Percentiles rank a stretch among this genome's conserved stretches.
Evolutionary conservation across 2,329 filamentous ascomycete genomes (phyloP).

Genomic region (Verticillium dahliae): DNA sequence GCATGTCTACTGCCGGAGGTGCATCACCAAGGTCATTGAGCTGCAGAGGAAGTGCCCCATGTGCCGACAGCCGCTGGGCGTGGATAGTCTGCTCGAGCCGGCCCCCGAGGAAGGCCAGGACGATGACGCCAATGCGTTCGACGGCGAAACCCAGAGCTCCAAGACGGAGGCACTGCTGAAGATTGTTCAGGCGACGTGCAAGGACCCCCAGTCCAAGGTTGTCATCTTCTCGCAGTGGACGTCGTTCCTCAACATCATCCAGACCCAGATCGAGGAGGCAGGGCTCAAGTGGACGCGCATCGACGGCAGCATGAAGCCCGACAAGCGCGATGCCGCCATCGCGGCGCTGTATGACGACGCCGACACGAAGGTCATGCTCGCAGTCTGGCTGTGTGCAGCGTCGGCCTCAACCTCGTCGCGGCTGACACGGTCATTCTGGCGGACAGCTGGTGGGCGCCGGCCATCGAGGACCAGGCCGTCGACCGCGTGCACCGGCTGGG

Average conservation of each 20-base stretch:
- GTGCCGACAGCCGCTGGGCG: conserved; percentile 64
- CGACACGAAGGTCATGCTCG: conserved; percentile 68
- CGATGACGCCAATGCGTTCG: conserved; percentile 42
- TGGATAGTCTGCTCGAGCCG: conserved; percentile 57
- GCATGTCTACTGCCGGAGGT: conserved; percentile 69
- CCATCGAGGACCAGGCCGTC: conserved; percentile 86
- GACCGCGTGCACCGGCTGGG: conserved; percentile 83
- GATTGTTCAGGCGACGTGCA: conserved; percentile 64
- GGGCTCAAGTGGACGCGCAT: conserved; percentile 64
- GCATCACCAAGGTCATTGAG: conserved; percentile 69
- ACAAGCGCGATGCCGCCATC: conserved; percentile 66
- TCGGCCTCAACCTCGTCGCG: conserved; percentile 79
- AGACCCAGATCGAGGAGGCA: conserved; percentile 56
- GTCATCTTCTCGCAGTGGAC: conserved; percentile 77
- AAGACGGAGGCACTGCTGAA: conserved; percentile 76
- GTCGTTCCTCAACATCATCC: conserved; percentile 64
- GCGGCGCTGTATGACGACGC: conserved; percentile 60
- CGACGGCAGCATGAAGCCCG: conserved; percentile 71
- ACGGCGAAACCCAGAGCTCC: conserved; percentile 63
- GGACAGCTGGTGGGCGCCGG: conserved; percentile 87
- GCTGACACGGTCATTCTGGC: conserved; percentile 80
- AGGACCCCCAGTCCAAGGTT: conserved; percentile 59
- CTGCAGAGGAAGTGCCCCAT: conserved; percentile 77
- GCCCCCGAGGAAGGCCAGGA: conserved; percentile 44
- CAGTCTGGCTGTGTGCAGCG: conserved; percentile 73